phyloP scores from a whole-genome alignment of 164 flowering plant genomes.

The Pachysandra terminalis region DNA sequence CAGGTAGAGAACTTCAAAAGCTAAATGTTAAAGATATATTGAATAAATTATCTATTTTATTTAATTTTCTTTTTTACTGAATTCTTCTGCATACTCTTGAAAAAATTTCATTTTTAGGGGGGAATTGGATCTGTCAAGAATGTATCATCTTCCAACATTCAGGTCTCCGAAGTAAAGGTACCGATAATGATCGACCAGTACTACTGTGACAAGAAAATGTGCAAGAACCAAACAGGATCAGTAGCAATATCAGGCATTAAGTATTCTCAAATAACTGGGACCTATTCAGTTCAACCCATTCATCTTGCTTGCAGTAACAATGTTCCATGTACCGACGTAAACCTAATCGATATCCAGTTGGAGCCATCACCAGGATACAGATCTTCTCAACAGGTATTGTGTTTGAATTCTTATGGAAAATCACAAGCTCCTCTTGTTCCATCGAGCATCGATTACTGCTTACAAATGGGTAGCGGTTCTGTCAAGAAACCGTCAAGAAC shows the following conservation, averaged over 20 bases:
- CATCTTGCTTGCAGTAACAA: constrained; percentile 67
- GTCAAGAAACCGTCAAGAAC: constrained; percentile 35
- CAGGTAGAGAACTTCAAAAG: constrained; percentile 28
- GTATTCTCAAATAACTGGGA: constrained; percentile 56
- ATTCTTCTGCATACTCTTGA: neutral
- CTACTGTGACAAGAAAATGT: constrained; percentile 60
- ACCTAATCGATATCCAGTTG: constrained; percentile 52
- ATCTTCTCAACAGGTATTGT: constrained; percentile 40
- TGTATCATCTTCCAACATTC: constrained; percentile 65
- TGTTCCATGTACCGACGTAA: constrained; percentile 62
- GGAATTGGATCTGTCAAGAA: constrained; percentile 64
- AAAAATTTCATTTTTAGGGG: constrained; percentile 39
- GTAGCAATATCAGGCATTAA: constrained; percentile 63
- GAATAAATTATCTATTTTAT: neutral
- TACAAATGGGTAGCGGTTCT: constrained; percentile 38
- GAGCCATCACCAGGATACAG: constrained; percentile 25
- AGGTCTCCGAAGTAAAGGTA: constrained; percentile 54
- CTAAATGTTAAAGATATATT: no score
- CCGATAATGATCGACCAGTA: constrained; percentile 85
- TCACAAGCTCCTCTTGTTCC: constrained; percentile 62
- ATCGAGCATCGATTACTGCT: constrained; percentile 63
- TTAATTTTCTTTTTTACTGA: neutral
- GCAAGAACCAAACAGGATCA: constrained; percentile 77
- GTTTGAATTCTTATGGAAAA: constrained; percentile 75
- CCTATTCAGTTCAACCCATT: constrained; percentile 56